Evolutionary conservation across 2,329 filamentous ascomycete species (phyloP).

Genomic region (Pseudonectria buxi): DNA sequence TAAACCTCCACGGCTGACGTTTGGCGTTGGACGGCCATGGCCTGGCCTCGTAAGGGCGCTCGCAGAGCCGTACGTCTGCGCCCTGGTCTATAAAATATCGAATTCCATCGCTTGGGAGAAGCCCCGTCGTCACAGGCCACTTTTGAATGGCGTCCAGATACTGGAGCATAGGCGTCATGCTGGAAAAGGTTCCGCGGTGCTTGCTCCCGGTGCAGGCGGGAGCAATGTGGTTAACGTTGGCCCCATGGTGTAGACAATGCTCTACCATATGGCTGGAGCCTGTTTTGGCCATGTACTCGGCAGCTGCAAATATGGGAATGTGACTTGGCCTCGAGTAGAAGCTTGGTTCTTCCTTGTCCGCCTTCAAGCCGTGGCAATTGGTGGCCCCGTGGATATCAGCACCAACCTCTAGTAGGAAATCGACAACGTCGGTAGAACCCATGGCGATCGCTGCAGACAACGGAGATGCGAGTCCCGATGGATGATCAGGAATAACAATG

Average conservation of each 20-base stretch:
- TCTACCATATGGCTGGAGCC: constrained; percentile 1
- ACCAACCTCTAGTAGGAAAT: neutral
- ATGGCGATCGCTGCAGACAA: neutral
- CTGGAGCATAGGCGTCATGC: no score
- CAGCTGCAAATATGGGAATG: constrained; percentile 2
- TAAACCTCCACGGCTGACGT: no score
- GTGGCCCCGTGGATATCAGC: neutral
- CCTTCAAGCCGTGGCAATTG: neutral
- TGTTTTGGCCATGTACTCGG: constrained; percentile 1
- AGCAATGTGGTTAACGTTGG: constrained; percentile 1
- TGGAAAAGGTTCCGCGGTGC: no score
- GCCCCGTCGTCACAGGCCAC: no score
- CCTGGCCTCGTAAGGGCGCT: no score
- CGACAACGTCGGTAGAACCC: neutral
- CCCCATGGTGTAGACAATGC: neutral
- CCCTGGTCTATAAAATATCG: no score
- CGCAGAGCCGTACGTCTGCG: no score
- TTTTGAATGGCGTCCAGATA: no score
- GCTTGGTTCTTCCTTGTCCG: neutral
- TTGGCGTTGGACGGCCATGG: no score
- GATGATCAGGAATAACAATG: neutral
- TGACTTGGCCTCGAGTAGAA: neutral
- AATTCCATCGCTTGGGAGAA: no score
- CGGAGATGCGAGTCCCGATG: neutral
- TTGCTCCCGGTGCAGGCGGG: neutral